Base-by-base conservation (phyloP, 192 early-diverging fungal genomes). In the Mortierella hygrophila region DNA sequence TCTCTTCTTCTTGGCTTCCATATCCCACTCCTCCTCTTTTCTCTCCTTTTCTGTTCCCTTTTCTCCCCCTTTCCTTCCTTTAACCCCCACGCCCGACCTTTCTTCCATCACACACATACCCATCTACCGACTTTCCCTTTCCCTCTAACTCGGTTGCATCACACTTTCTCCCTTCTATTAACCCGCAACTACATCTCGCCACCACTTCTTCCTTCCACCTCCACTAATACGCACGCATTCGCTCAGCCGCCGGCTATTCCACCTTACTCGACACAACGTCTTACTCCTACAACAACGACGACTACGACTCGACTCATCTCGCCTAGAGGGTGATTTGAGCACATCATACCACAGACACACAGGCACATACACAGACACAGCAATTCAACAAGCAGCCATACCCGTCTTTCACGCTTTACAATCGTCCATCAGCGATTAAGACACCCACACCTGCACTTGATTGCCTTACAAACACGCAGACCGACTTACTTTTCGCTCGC, bases 1-100 rank as follows among this genome's bases (percentile, higher is more conserved):
- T 46, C 57, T 29, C 37, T 23, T 32, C 44, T 47, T n/a, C 13
- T 70, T 76, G 1, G 57, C 26, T 65, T 15, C 55, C 55, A n/a
- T 52, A 52, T 72, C 42, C 52, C 74, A 37, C 80, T 23, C 10
- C 60, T 72, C 57, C 26, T 71, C n/a, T 60, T n/a, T 32, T 54
- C 55, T 35, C 37, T 60, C 23, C 52, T 65, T 54, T 52, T 76
- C 42, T 57, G 16, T 57, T 63, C 72, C 26, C 72, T 74, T 49
- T 72, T 23, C 41, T 4, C 78, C n/a, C 23, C 60, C 6, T 29
- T 63, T 10, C 60, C n/a, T 63, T 13, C 60, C 20, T 26, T 63
- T 29, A 2, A 10, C 16, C 26, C 71, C 1, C 54, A 21, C 1
- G 49, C 21, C 37, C 70, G 6, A 21, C 8, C 11, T 55, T 49